Evolutionary conservation across 257 asterid species (phyloP).

Genomic region (Agastache rugosa): DNA sequence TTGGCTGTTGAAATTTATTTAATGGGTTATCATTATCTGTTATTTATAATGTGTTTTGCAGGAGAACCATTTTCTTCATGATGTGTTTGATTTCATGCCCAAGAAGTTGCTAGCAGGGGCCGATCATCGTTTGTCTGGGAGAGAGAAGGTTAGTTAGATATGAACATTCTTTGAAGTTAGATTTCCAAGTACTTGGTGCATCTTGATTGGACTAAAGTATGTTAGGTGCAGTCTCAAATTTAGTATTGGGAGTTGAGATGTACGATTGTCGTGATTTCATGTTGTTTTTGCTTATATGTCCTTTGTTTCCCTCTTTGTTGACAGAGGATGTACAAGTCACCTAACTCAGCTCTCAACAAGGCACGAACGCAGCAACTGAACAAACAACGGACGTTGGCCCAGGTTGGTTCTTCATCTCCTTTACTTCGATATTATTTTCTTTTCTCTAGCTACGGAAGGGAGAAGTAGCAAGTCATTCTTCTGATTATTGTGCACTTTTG

Average conservation of each 20-base stretch:
- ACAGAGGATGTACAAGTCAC: slow-evolving; percentile 83
- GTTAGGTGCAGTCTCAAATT: not conserved
- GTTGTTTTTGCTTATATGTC: not conserved
- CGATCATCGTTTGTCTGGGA: slow-evolving; percentile 59
- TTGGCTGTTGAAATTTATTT: not conserved
- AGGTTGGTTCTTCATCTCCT: slow-evolving; percentile 47
- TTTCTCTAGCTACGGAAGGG: too few relatives aligned
- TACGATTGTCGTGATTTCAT: not conserved
- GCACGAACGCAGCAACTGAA: slow-evolving; percentile 82
- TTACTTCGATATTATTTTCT: not conserved
- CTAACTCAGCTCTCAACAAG: slow-evolving; percentile 78
- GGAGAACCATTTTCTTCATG: slow-evolving; percentile 95
- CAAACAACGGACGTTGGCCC: slow-evolving; percentile 76
- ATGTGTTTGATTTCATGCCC: slow-evolving; percentile 74
- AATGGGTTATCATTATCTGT: not conserved
- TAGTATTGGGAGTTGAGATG: not conserved
- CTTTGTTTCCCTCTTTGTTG: not conserved
- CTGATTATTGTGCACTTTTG: not conserved
- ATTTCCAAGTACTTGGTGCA: not conserved
- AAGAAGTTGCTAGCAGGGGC: slow-evolving; percentile 53
- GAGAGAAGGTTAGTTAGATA: slow-evolving; percentile 67
- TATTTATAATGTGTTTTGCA: slow-evolving; percentile 37
- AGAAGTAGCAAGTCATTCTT: not conserved
- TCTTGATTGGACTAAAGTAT: too few relatives aligned
- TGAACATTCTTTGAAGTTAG: not conserved